Base-by-base conservation (phyloP, 116 monocot species). In the Cymodocea nodosa region DNA sequence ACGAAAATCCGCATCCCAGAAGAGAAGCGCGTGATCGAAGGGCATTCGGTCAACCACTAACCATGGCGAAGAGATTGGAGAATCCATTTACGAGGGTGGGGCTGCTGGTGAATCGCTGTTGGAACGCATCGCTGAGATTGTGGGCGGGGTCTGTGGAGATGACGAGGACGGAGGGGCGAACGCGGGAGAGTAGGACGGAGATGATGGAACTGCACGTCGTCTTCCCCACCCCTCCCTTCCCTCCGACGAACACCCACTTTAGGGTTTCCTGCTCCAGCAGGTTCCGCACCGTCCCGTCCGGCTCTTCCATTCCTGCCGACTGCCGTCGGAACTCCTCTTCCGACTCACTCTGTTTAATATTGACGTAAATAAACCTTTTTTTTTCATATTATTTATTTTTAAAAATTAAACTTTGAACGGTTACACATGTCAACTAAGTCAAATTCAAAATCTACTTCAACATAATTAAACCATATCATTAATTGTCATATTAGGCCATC, bases 71-170 rank as follows among this genome's bases (percentile, higher is more conserved):
- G 74, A 97, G 88, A 34, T 97, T 97, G 80, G 76, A 66, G 83
- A 97, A 97, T 48, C 97, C 97, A 61, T 84, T 82, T 71, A 97
- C 97, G 61, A 88, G 86, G 23, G 97, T 88, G 68, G 97, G 97
- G 80, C 74, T 88, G 77, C 87, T 91, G 63, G 97, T 97, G 84
- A 97, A 97, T 8, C 88, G 77, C 80, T 97, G 97, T 80, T 97
- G 97, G 77, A 97, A 97, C 34, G 97, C 91, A 66, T 97, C 97
- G 80, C 88, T 88, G 62, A 97, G 87, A 70, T 97, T 97, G 78
- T 97, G 97, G 15, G 97, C 97, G 16, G 97, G 97, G 76, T 97
- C 97, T 65, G 97, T 97, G 68, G 97, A 97, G 71, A 97, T 97
- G 72, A 97, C 62, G 69, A 97, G 91, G 18, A 97, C 97, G 50